Evolutionary conservation across 352 stramenopile genomes (phyloP).

Genomic region (Aphanomyces astaci): DNA sequence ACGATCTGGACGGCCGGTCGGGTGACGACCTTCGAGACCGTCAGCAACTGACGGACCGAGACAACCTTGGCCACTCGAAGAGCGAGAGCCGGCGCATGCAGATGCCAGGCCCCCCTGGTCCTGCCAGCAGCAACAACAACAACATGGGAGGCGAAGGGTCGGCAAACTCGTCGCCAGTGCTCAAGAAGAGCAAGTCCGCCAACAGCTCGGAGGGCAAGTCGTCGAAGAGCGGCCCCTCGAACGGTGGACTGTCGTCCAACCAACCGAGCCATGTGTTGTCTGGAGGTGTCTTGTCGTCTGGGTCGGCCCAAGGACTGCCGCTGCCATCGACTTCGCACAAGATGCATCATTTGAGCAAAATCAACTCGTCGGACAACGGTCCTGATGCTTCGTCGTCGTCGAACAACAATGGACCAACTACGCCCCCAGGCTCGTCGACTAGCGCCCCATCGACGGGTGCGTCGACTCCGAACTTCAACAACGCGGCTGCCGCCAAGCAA

Average conservation of each 20-base stretch:
- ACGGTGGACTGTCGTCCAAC: neutral
- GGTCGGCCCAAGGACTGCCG: neutral
- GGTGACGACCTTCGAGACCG: neutral
- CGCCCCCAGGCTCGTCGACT: constrained; percentile 4
- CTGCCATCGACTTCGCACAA: neutral
- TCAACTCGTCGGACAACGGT: neutral
- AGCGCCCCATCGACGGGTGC: neutral
- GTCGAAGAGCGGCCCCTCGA: neutral
- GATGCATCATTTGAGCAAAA: constrained; percentile 21
- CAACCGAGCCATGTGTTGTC: neutral
- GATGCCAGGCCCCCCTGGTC: neutral
- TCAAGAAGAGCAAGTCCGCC: constrained; percentile 66
- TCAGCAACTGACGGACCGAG: neutral
- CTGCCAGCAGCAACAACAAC: neutral
- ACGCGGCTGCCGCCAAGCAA: constrained; percentile 53
- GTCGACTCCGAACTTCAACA: constrained; percentile 61
- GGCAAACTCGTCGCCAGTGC: constrained; percentile 44
- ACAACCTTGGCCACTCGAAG: constrained; percentile 1
- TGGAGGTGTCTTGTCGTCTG: neutral
- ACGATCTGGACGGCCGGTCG: constrained; percentile 3
- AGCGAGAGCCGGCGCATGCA: constrained; percentile 12
- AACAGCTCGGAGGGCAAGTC: constrained; percentile 30
- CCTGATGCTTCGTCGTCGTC: neutral
- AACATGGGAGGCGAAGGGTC: constrained; percentile 27
- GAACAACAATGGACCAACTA: neutral